Evolutionary conservation across 2,329 filamentous ascomycete species (phyloP), one percentile per base, ranked within the genome.

Genomic region (Epichloe festucae): DNA sequence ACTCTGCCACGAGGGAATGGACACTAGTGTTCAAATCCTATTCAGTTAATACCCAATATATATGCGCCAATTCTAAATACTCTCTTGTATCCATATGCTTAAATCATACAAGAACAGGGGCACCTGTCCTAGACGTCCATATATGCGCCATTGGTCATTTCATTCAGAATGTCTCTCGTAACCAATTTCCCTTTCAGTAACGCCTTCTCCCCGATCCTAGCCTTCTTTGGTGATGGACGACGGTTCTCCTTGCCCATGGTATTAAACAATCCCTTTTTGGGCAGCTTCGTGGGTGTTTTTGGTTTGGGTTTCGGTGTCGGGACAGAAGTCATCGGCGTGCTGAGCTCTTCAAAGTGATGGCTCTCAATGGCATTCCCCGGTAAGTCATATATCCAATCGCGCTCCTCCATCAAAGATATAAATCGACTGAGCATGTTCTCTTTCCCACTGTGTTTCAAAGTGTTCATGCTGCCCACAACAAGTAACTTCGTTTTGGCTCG

Each of bases 401-500:
- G 81, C 52, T 76, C 71, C 57, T 90, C 85, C 73, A 96, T 91
- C 41, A 97, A 69, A 3, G 71, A 69, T 7, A 97, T 77, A 61
- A 97, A 88, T 21, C 77, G 77, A 36, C 78, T 78, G 14, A 98
- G 74, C 69, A 97, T 82, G 59, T 89, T 86, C 58, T 87, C 83
- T 27, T 72, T 71, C n/a, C 73, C 82, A 49, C 84, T 77, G 11
- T 81, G 73, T 74, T 85, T 88, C 3, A 98, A 71, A 0, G 93
- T 98, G 52, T 74, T 76, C 62, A 80, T 79, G 65, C 87, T 94
- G 10, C 93, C 93, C 0, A 98, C 68, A 12, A 98, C 85, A 1
- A 98, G 74, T 38, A 98, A 71, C 71, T 98, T 98, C 0, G 86
- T 93, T 64, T 90, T 87, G 21, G 93, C 93, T 31, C 93, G 77